These are phyloP conservation scores for Phytophthora hibernalis DNA, from an alignment of 352 stramenopile species.

Conservation along the genomic window DNA sequence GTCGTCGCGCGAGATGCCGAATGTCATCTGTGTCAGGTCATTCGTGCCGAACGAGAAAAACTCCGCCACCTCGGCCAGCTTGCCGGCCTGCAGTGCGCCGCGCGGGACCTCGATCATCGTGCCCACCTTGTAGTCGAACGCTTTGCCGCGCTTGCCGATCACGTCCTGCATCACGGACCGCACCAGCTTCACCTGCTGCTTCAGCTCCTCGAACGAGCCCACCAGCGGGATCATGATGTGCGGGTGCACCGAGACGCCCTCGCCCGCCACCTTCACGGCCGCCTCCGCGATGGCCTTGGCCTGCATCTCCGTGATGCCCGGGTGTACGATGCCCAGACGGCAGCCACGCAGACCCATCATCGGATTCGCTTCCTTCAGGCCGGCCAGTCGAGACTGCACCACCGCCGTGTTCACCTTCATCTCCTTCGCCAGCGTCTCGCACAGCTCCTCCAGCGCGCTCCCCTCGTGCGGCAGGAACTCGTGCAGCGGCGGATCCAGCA, in stretches of 20 bases:
- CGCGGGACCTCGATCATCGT: conserved; percentile 38
- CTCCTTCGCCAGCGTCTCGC: conserved; percentile 24
- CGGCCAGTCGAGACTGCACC: conserved; percentile 27
- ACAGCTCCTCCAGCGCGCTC: conserved; percentile 32
- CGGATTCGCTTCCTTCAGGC: conserved; percentile 38
- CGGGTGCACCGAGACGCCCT: conserved; percentile 34
- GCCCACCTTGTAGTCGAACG: conserved; percentile 39
- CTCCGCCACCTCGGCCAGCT: conserved; percentile 11
- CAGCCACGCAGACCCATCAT: conserved; percentile 41
- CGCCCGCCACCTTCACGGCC: conserved; percentile 2
- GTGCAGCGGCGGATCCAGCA: conserved; percentile 33
- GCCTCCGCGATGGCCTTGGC: conserved; percentile 37
- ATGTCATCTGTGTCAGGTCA: conserved; percentile 12
- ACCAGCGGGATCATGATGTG: conserved; percentile 33
- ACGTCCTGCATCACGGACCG: conserved; percentile 34
- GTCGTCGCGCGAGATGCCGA: conserved; percentile 13
- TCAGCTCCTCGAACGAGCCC: conserved; percentile 35
- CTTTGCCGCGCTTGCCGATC: conserved; percentile 29
- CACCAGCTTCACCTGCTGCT: conserved; percentile 36
- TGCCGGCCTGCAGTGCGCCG: conserved; percentile 7
- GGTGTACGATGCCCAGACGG: conserved; percentile 37
- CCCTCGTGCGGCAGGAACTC: conserved; percentile 37
- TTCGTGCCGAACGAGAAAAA: conserved; percentile 15
- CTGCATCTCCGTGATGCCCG: conserved; percentile 38
- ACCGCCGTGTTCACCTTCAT: conserved; percentile 28